Evolutionary conservation across 768 basidiomycete genomes (phyloP).

Genomic region (Leccinum imitatum): DNA sequence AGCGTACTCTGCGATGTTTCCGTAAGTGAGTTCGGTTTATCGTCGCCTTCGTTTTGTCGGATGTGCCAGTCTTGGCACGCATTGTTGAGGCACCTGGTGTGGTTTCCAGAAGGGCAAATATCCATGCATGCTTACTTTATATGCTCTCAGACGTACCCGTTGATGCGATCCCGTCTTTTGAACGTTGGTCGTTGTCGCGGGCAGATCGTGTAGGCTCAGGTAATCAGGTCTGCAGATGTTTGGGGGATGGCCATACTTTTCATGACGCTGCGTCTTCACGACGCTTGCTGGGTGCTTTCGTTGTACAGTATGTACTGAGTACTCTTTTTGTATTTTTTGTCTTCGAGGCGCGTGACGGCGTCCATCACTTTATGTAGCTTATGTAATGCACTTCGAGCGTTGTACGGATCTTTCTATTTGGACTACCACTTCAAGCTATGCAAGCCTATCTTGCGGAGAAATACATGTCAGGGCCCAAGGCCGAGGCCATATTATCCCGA

Average conservation of each 20-base stretch:
- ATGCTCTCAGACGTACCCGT: not conserved
- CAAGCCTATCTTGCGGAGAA: constrained; percentile 86
- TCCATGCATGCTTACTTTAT: not conserved
- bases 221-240: not conserved
- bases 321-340: not conserved
- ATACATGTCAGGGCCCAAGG: constrained; percentile 97
- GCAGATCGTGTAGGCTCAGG: not conserved
- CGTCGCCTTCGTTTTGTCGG: constrained; percentile 4
- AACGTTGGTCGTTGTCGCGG: not conserved
- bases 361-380: not conserved
- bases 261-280: not conserved
- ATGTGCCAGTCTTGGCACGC: not conserved
- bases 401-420: not conserved
- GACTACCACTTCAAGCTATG: constrained; percentile 35
- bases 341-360: not conserved
- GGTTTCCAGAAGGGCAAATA: not conserved
- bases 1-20: constrained; percentile 28
- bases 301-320: not conserved
- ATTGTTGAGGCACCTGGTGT: not conserved
- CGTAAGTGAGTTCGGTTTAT: constrained; percentile 16
- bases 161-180: not conserved
- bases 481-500: constrained; percentile 87
- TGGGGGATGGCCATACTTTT: not conserved
- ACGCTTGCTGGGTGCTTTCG: not conserved
- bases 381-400: constrained; percentile 1